Evolutionary conservation across 1,284 basidiomycete genomes (phyloP).

Genomic region (Trametes sp.): DNA sequence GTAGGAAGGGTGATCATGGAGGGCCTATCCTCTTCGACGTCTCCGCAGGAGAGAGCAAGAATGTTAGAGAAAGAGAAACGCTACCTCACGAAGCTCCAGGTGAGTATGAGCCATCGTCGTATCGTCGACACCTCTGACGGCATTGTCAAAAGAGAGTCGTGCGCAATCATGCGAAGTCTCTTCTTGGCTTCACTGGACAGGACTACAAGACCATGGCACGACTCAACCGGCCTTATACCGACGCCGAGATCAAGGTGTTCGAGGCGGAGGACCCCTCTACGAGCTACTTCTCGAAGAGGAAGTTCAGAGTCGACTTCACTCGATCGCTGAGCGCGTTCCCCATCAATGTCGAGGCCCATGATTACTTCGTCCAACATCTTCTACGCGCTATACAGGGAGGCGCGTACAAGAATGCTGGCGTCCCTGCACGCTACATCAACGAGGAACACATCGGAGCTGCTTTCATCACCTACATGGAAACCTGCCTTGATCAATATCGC

Average conservation of each 20-base stretch:
- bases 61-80: neutral
- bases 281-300: neutral
- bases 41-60: neutral
- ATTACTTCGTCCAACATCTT: constrained; percentile 8
- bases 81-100: constrained; percentile 6
- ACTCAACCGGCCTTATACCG: neutral
- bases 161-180: neutral
- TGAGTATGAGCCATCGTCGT: neutral
- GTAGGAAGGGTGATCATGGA: neutral
- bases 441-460: constrained; percentile 6
- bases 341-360: constrained; percentile 13
- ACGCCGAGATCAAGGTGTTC: neutral
- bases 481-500: neutral
- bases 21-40: too few species aligned
- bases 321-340: constrained; percentile 2
- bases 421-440: constrained; percentile 1
- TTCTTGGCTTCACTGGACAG: neutral
- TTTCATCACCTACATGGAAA: constrained; percentile 6
- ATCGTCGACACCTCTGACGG: too few species aligned
- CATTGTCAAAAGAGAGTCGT: neutral
- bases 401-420: neutral
- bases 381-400: constrained; percentile 2
- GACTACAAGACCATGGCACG: constrained; percentile 10
- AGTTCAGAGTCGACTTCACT: constrained; percentile 16
- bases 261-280: neutral